Percentiles rank a stretch among this genome's conserved stretches.
Evolutionary conservation across 2,329 filamentous ascomycete species (phyloP).

Genomic region (Fusarium haematococcum): DNA sequence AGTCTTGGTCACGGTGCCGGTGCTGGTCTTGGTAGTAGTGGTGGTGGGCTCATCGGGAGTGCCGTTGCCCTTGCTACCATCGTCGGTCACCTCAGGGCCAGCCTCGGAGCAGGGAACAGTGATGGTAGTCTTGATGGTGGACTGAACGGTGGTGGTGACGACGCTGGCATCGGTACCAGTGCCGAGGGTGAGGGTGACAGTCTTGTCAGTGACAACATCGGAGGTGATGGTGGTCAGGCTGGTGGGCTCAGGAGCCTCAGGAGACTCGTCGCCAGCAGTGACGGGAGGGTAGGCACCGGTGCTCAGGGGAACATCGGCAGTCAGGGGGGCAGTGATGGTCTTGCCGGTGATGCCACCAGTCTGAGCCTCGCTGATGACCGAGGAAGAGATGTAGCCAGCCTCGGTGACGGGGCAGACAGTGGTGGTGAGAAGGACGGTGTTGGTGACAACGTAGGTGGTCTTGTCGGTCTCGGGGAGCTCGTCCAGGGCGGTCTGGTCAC

Average conservation of each 20-base stretch:
- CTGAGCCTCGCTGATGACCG: constrained; percentile 51
- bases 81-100: constrained; percentile 26
- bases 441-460: constrained; percentile 50
- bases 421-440: constrained; percentile 54
- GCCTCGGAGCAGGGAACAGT: constrained; percentile 44
- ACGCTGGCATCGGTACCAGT: constrained; percentile 46
- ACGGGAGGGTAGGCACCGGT: constrained; percentile 47
- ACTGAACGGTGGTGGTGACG: constrained; percentile 58
- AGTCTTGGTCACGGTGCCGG: constrained; percentile 51
- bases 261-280: constrained; percentile 22
- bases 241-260: constrained; percentile 1
- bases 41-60: constrained; percentile 48
- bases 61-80: constrained; percentile 35
- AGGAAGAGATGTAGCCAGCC: constrained; percentile 55
- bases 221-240: constrained; percentile 43
- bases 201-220: constrained; percentile 48
- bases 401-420: constrained; percentile 61
- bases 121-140: constrained; percentile 55
- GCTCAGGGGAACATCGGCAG: constrained; percentile 39
- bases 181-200: constrained; percentile 51
- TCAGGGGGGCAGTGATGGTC: constrained; percentile 40
- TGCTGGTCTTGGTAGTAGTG: constrained; percentile 53
- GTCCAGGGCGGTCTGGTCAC: constrained; percentile 47
- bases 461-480: constrained; percentile 52
- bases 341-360: constrained; percentile 53